Evolutionary conservation across 441 rosid genomes (phyloP).

Genomic region (Adansonia gregorii): DNA sequence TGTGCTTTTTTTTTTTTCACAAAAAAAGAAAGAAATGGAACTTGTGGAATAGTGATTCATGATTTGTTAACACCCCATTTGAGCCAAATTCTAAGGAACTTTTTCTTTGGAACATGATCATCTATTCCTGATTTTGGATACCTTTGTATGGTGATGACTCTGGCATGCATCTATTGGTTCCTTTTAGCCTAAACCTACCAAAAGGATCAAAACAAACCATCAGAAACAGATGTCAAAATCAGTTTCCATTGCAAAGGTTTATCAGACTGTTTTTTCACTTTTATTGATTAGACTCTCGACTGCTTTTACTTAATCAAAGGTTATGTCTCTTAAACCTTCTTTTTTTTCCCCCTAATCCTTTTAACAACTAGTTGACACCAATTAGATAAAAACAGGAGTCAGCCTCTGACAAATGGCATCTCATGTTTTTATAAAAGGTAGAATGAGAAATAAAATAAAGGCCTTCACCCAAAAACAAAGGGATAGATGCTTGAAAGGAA

Average conservation of each 20-base stretch:
- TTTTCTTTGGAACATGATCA: conserved; percentile 24
- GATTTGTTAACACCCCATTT: conserved; percentile 8
- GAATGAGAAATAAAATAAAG: background rate
- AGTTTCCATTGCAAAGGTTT: background rate
- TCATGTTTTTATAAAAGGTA: background rate
- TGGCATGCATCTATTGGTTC: conserved; percentile 25
- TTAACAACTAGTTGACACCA: conserved; percentile 20
- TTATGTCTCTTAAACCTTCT: background rate
- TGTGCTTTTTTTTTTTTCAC: conserved; percentile 14
- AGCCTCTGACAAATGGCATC: conserved; percentile 25
- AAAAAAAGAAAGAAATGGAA: too few species aligned
- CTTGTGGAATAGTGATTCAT: conserved; percentile 11
- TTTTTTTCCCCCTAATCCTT: background rate
- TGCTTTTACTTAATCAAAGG: background rate
- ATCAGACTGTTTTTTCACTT: background rate
- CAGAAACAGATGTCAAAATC: background rate
- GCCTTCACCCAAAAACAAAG: background rate
- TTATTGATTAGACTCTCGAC: conserved; percentile 9
- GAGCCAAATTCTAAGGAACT: conserved; percentile 27
- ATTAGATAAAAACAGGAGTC: background rate
- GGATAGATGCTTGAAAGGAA: conserved; percentile 13
- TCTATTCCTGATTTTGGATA: conserved; percentile 11
- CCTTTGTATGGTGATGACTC: background rate
- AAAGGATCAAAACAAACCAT: background rate
- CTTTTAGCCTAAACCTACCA: conserved; percentile 8